These are phyloP conservation scores for Oryza glumipatula DNA, from an alignment of 176 grass and related monocot genomes.

Conservation along the genomic window DNA sequence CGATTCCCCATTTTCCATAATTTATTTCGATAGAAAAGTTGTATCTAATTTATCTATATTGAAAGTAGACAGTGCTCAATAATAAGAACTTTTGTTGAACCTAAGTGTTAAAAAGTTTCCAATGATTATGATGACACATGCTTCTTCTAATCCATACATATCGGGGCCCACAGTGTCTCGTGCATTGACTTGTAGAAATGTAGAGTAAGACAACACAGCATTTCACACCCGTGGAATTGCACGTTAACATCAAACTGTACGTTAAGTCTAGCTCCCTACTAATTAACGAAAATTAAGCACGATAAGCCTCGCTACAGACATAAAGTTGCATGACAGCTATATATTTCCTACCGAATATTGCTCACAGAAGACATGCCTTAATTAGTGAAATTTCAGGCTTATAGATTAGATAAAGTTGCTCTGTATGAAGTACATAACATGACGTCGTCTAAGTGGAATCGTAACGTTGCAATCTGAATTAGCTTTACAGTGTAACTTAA, in stretches of 20 bases:
- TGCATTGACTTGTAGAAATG: neutral
- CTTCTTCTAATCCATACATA: neutral
- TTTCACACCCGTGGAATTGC: neutral
- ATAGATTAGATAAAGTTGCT: neutral
- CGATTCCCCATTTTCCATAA: neutral
- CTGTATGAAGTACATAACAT: neutral
- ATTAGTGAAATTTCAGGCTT: neutral
- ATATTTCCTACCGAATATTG: neutral
- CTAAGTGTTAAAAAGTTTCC: no score
- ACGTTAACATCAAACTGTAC: neutral
- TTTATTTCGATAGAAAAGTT: neutral
- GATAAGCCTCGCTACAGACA: neutral
- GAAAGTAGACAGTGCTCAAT: no score
- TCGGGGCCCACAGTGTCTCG: neutral
- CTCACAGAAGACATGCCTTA: neutral
- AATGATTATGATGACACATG: neutral
- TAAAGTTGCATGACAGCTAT: neutral
- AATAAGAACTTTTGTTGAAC: no score
- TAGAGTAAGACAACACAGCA: neutral
- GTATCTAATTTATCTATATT: neutral
- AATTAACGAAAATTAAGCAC: neutral
- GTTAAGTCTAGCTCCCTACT: no score
- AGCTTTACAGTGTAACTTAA: neutral
- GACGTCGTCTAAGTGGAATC: neutral
- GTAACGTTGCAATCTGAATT: neutral